Percentiles rank a stretch among this genome's conserved stretches.
phyloP scores from a whole-genome alignment of 2,329 filamentous ascomycete species.

The Aschersonia sp. region DNA sequence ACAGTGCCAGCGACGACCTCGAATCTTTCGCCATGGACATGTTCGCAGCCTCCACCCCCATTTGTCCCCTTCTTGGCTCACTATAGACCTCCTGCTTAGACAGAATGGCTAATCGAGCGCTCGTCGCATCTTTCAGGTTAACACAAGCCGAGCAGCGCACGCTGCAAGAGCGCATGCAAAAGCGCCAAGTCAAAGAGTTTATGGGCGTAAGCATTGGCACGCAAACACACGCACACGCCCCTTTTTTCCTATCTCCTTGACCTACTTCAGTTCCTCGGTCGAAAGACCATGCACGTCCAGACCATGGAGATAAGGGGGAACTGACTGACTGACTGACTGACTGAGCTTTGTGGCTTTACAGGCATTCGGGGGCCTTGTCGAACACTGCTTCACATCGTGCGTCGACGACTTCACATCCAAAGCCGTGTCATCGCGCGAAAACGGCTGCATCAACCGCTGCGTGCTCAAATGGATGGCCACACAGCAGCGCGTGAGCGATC shows the following conservation, averaged over 20 bases:
- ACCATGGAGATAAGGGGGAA: neutral
- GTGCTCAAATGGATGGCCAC: conserved; percentile 93
- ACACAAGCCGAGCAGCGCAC: conserved; percentile 73
- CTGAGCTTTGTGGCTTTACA: conserved; percentile 2
- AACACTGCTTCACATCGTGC: conserved; percentile 92
- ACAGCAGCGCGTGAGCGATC: conserved; percentile 76
- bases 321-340: neutral
- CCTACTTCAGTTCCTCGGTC: no score
- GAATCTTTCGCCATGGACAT: no score
- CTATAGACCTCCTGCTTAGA: neutral
- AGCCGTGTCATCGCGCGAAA: conserved; percentile 74
- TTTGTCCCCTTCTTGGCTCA: conserved; percentile 7
- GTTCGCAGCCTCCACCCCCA: neutral
- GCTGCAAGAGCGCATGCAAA: conserved; percentile 88
- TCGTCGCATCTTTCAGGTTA: conserved; percentile 30
- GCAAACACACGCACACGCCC: neutral
- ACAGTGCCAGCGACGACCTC: no score
- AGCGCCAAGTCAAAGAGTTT: conserved; percentile 98
- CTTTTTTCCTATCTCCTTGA: neutral
- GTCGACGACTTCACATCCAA: conserved; percentile 98
- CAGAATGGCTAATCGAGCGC: neutral
- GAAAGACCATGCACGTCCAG: no score
- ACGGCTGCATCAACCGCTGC: conserved; percentile 84
- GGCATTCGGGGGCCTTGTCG: conserved; percentile 36
- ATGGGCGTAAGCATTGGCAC: conserved; percentile 59